Conservation (phyloP, 73 alveolate species). For the Paramecium bursaria region DNA sequence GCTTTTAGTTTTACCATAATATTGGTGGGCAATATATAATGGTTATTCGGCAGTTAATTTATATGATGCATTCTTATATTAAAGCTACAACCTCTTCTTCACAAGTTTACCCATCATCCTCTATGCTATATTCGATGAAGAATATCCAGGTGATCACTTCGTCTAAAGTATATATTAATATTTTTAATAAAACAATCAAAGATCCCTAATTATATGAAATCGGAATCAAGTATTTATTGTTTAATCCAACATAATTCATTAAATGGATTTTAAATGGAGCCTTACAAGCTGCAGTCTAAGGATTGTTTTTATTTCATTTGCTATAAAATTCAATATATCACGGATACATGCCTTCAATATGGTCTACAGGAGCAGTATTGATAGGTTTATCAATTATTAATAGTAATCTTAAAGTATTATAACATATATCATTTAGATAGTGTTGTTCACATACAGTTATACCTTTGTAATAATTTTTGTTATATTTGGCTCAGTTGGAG, state of each 20-base stretch:
- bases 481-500: slow-evolving; percentile 6
- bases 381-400: slow-evolving; percentile 40
- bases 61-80: slow-evolving; percentile 17
- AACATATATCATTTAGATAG: not conserved
- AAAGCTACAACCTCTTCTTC: slow-evolving; percentile 79
- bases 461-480: slow-evolving; percentile 12
- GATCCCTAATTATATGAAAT: slow-evolving; percentile 36
- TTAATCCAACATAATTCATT: not conserved
- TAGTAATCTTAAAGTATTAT: slow-evolving; percentile 24
- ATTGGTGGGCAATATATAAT: slow-evolving; percentile 54
- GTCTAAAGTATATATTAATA: not conserved
- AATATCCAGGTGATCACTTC: slow-evolving; percentile 45
- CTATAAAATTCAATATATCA: not conserved
- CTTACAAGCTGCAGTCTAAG: slow-evolving; percentile 15
- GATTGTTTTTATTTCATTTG: not conserved
- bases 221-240: slow-evolving; percentile 13
- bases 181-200: not conserved
- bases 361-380: slow-evolving; percentile 34
- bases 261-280: slow-evolving; percentile 42
- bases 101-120: slow-evolving; percentile 86
- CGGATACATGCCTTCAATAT: slow-evolving; percentile 36
- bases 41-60: slow-evolving; percentile 50
- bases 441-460: slow-evolving; percentile 22
- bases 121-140: slow-evolving; percentile 80
- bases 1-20: slow-evolving; percentile 39